Evolutionary conservation across 2,329 filamentous ascomycete genomes (phyloP).

Genomic region (Phialophora chinensis): DNA sequence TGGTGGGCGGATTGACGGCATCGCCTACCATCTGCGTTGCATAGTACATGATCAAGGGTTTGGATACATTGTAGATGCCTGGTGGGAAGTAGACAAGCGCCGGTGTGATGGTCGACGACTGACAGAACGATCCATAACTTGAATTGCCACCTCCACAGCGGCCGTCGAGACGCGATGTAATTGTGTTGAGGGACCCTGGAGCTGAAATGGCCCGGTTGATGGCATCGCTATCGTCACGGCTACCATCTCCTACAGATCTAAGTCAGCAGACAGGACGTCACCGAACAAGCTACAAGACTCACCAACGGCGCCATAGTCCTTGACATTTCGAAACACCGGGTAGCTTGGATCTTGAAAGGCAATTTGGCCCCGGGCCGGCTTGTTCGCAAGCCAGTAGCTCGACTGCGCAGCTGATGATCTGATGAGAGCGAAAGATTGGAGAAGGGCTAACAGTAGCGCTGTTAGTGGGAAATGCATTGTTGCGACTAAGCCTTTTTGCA

Average conservation of each 20-base stretch:
- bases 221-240: constrained; percentile 76
- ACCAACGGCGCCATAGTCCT: constrained; percentile 68
- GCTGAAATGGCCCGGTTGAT: constrained; percentile 77
- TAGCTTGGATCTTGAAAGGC: constrained; percentile 41
- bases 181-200: constrained; percentile 53
- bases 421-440: constrained; percentile 19
- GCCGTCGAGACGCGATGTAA: not conserved
- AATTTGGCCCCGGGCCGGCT: constrained; percentile 44
- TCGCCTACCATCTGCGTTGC: constrained; percentile 72
- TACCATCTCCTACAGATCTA: constrained; percentile 55
- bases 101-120: constrained; percentile 75
- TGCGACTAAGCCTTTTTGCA: not conserved
- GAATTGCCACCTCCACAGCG: constrained; percentile 69
- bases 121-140: constrained; percentile 56
- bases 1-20: constrained; percentile 67
- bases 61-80: constrained; percentile 75
- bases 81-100: constrained; percentile 84
- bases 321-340: constrained; percentile 72
- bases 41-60: constrained; percentile 70
- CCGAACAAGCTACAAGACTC: constrained; percentile 7
- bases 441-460: constrained; percentile 19
- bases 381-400: constrained; percentile 45
- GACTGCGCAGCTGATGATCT: constrained; percentile 30
- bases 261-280: constrained; percentile 1
- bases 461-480: constrained; percentile 20